These are phyloP conservation scores for Amanita rubescens DNA, from an alignment of 768 basidiomycete species.

Conservation along the genomic window DNA sequence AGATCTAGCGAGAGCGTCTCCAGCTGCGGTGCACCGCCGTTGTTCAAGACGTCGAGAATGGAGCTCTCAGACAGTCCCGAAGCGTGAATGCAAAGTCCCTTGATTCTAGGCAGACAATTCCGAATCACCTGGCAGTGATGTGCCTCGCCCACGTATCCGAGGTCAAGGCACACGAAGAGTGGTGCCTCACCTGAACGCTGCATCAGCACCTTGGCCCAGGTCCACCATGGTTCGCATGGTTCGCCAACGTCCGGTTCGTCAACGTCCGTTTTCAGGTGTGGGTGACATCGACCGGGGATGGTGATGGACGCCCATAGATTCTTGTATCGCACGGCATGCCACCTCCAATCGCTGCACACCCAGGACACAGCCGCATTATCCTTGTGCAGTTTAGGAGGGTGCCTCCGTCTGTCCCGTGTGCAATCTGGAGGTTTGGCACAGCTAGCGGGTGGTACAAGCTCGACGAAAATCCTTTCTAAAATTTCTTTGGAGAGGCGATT, in stretches of 20 bases:
- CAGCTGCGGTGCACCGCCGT: not conserved
- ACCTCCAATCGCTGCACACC: not conserved
- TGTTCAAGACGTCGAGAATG: not conserved
- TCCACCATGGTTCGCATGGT: not conserved
- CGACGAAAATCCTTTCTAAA: too few species aligned
- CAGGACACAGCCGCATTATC: not conserved
- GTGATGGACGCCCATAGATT: not conserved
- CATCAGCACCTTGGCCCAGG: not conserved
- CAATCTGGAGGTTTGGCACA: too few species aligned
- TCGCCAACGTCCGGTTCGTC: too few species aligned
- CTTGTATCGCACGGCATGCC: not conserved
- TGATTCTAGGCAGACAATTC: not conserved
- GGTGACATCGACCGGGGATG: not conserved
- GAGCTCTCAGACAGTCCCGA: not conserved
- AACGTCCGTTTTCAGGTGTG: not conserved
- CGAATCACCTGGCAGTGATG: not conserved
- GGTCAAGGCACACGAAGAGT: not conserved
- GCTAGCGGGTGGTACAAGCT: not conserved
- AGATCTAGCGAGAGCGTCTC: not conserved
- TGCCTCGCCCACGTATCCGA: not conserved
- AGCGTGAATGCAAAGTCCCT: not conserved
- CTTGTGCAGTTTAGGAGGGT: not conserved
- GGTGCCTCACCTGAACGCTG: not conserved
- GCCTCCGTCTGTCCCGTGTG: too few species aligned
- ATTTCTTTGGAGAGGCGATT: too few species aligned